Conservation (phyloP, 805 yeast species). For the Naumovozyma baii region DNA sequence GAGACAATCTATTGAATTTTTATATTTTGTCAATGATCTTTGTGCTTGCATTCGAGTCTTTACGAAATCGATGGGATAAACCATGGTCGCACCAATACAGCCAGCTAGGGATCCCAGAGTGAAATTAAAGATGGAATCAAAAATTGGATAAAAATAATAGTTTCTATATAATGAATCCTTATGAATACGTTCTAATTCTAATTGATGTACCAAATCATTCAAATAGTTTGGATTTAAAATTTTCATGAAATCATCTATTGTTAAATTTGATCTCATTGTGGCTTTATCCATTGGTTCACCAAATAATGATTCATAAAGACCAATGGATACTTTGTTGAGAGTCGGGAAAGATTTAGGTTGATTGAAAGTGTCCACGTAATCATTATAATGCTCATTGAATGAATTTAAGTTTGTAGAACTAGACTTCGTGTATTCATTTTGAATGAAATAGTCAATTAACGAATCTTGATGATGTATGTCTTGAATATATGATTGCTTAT, state of each 20-base stretch:
- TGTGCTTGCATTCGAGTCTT: constrained; percentile 98
- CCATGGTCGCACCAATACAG: constrained; percentile 95
- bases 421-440: constrained; percentile 19
- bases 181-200: constrained; percentile 23
- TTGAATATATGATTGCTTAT: background rate
- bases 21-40: constrained; percentile 58
- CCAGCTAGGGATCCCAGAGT: constrained; percentile 91
- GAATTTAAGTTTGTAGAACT: constrained; percentile 13
- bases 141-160: constrained; percentile 48
- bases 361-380: constrained; percentile 16
- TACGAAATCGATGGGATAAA: constrained; percentile 91
- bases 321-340: background rate
- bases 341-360: constrained; percentile 4
- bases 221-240: constrained; percentile 34
- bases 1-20: constrained; percentile 80
- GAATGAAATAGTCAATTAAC: constrained; percentile 21
- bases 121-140: constrained; percentile 82
- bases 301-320: constrained; percentile 1
- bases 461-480: constrained; percentile 19
- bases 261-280: constrained; percentile 20
- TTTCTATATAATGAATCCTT: constrained; percentile 27
- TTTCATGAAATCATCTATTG: constrained; percentile 34
- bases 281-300: constrained; percentile 10
- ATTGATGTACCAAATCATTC: constrained; percentile 27
- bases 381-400: constrained; percentile 24